A percentile compares a stretch with the other conserved stretches of the same genome.
Evolutionary conservation across 352 stramenopile genomes (phyloP).

Genomic region (Thalassiosira ordinaria): DNA sequence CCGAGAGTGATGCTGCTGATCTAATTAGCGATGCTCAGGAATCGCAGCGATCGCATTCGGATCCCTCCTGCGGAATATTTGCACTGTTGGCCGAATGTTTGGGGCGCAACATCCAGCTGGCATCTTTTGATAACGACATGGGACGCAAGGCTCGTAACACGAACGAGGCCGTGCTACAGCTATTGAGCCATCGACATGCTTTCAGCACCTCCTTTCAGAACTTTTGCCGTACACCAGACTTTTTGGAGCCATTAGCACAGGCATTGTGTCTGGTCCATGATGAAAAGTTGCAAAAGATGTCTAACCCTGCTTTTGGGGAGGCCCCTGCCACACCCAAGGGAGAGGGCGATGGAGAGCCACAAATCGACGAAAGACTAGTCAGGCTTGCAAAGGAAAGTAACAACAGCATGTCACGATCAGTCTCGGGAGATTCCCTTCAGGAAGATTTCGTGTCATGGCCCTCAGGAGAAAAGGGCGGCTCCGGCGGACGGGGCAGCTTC

Average conservation of each 20-base stretch:
- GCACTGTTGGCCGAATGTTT: conserved; percentile 83
- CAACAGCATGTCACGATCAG: conserved; percentile 2
- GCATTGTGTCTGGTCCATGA: conserved; percentile 81
- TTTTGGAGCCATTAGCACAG: conserved; percentile 84
- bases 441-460: conserved; percentile 53
- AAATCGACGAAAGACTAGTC: background rate
- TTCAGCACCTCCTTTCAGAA: conserved; percentile 80
- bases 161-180: conserved; percentile 82
- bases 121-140: conserved; percentile 75
- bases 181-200: conserved; percentile 79
- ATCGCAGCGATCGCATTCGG: conserved; percentile 40
- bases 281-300: conserved; percentile 68
- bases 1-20: conserved; percentile 71
- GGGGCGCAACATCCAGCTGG: conserved; percentile 84
- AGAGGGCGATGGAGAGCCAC: background rate
- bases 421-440: conserved; percentile 21
- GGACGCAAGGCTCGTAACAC: conserved; percentile 74
- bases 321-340: background rate
- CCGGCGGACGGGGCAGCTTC: background rate
- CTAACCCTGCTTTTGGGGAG: conserved; percentile 33
- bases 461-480: conserved; percentile 12
- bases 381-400: background rate
- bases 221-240: conserved; percentile 80
- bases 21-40: conserved; percentile 58
- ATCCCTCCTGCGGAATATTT: conserved; percentile 84